Conservation (phyloP, 2,329 filamentous ascomycete genomes). For the Macrophomina phaseolina region DNA sequence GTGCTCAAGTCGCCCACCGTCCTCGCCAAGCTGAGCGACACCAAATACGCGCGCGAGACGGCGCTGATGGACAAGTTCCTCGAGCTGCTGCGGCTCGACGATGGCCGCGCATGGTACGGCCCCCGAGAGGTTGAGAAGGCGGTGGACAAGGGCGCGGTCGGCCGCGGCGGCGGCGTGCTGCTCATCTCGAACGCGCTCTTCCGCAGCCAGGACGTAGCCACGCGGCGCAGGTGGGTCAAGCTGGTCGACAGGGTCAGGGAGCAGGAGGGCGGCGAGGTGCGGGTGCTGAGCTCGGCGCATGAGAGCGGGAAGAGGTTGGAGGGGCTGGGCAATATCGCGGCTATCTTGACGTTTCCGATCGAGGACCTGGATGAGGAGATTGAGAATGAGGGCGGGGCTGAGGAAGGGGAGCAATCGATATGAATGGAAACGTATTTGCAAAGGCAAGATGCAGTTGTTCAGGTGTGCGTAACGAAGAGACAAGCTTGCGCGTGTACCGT, state of each 20-base stretch:
- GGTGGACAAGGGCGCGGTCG: constrained; percentile 85
- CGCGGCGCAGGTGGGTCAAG: constrained; percentile 78
- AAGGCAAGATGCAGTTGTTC: not conserved
- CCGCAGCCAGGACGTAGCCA: constrained; percentile 77
- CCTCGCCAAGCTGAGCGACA: constrained; percentile 77
- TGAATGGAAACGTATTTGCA: not conserved
- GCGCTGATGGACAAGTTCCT: constrained; percentile 84
- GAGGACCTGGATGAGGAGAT: constrained; percentile 77
- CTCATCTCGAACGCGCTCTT: constrained; percentile 89
- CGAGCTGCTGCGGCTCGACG: constrained; percentile 77
- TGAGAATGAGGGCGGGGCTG: constrained; percentile 43
- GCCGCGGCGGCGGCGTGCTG: constrained; percentile 81
- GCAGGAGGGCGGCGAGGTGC: constrained; percentile 80
- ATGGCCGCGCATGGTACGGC: constrained; percentile 91
- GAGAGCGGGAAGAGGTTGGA: constrained; percentile 89
- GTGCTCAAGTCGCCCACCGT: constrained; percentile 83
- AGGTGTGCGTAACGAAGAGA: not conserved
- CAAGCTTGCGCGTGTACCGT: not conserved
- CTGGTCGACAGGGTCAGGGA: constrained; percentile 88
- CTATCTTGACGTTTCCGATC: constrained; percentile 88
- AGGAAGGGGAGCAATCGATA: not conserved
- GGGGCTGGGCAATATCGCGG: constrained; percentile 84
- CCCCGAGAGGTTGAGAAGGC: constrained; percentile 80
- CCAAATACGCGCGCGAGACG: constrained; percentile 86
- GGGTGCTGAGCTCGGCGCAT: constrained; percentile 90